Conservation (phyloP, 2,329 filamentous ascomycete genomes). For the Pyricularia pennisetigena region DNA sequence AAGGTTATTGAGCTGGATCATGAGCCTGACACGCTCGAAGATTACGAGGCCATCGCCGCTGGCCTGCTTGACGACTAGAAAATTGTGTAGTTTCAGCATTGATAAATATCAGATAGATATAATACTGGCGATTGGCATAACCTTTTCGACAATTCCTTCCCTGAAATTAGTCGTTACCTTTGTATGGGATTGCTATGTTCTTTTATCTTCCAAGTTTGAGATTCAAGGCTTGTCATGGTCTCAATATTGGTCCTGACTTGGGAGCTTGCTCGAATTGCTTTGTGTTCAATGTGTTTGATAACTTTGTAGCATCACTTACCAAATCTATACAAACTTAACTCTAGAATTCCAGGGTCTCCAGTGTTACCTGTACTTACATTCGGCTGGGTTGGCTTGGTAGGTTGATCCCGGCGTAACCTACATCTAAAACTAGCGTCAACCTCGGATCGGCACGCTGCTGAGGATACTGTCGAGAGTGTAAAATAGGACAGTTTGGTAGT, state of each 20-base stretch:
- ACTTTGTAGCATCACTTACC: too few species aligned
- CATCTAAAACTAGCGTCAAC: neutral
- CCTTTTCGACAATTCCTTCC: neutral
- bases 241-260: too few species aligned
- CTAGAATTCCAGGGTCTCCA: too few species aligned
- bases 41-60: slow-evolving; percentile 67
- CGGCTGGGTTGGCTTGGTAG: too few species aligned
- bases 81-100: neutral
- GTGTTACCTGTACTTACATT: too few species aligned
- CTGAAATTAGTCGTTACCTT: neutral
- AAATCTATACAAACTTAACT: too few species aligned
- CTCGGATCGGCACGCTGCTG: neutral
- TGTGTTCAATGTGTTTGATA: too few species aligned
- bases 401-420: neutral
- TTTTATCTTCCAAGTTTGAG: neutral
- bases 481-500: too few species aligned
- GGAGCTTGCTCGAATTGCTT: too few species aligned
- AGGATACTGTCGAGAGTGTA: too few species aligned
- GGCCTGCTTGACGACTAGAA: slow-evolving; percentile 48
- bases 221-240: too few species aligned
- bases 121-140: neutral
- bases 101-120: neutral
- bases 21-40: slow-evolving; percentile 70
- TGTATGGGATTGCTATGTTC: neutral
- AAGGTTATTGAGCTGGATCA: slow-evolving; percentile 52